Evolutionary conservation across 768 basidiomycete genomes (phyloP).

Genomic region (Phanerodontia chrysosporium): DNA sequence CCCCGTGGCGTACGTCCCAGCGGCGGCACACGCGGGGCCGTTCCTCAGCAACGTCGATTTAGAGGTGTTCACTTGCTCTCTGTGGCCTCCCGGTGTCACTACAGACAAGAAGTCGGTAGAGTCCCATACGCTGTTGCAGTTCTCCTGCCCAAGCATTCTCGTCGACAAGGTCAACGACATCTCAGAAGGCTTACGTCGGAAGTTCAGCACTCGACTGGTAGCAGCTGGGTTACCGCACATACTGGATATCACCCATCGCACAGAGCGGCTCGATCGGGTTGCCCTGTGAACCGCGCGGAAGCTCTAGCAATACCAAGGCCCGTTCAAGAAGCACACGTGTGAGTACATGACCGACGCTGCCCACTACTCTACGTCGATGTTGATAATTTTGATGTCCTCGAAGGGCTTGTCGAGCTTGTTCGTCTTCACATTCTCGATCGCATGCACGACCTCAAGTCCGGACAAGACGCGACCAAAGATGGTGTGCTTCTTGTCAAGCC

Average conservation of each 20-base stretch:
- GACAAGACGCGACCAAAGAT: conserved; percentile 88
- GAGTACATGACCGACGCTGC: conserved; percentile 16
- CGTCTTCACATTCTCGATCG: conserved; percentile 87
- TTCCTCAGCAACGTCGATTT: conserved; percentile 46
- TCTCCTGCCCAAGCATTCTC: conserved; percentile 48
- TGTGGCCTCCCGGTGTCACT: too few species aligned
- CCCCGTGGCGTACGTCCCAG: conserved; percentile 51
- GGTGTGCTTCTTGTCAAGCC: conserved; percentile 89
- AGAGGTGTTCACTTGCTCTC: conserved; percentile 45
- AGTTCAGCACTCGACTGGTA: conserved; percentile 32
- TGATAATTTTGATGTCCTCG: conserved; percentile 90
- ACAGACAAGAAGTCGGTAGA: too few species aligned
- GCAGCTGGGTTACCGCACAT: conserved; percentile 17
- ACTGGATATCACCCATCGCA: conserved; percentile 29
- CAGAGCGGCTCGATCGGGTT: conserved; percentile 41
- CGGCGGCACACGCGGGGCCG: conserved; percentile 19
- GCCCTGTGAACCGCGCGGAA: conserved; percentile 32
- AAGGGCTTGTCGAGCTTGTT: conserved; percentile 85
- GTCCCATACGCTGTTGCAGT: conserved; percentile 49
- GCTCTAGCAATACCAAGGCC: not conserved
- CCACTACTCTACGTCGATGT: conserved; percentile 63
- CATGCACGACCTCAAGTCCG: conserved; percentile 86
- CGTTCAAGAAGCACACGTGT: conserved; percentile 4
- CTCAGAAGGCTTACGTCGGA: conserved; percentile 24
- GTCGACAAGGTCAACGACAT: conserved; percentile 13